Evolutionary conservation across 371 early-diverging fungal species (phyloP).

Genomic region (Sporodiniella umbellata): DNA sequence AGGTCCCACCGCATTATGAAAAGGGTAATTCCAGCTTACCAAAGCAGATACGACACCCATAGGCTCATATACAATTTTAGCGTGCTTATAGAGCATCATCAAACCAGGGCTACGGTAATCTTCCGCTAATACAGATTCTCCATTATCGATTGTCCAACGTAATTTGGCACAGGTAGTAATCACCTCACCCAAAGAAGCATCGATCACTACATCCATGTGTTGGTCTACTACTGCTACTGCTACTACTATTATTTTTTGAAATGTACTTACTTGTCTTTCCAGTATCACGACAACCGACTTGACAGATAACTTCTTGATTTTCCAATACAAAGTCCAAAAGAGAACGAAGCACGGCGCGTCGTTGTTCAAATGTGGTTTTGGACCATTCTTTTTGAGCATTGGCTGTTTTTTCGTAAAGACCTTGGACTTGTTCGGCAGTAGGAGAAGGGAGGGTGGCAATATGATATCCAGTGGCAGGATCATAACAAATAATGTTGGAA

Average conservation of each 20-base stretch:
- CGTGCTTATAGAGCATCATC: conserved; percentile 75
- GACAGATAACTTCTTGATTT: conserved; percentile 77
- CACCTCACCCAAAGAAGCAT: conserved; percentile 84
- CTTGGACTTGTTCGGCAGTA: conserved; percentile 55
- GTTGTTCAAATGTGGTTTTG: conserved; percentile 70
- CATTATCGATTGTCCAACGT: conserved; percentile 80
- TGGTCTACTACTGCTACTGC: too few species aligned
- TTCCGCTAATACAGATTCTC: conserved; percentile 66
- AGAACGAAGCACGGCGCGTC: conserved; percentile 71
- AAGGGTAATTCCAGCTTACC: conserved; percentile 86
- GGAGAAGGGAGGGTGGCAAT: conserved; percentile 65
- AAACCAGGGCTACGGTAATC: conserved; percentile 70
- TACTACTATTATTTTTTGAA: too few species aligned
- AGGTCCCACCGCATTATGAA: conserved; percentile 82
- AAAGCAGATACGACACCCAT: conserved; percentile 77
- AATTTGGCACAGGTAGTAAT: conserved; percentile 79
- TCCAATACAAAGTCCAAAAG: conserved; percentile 70
- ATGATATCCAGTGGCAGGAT: conserved; percentile 82
- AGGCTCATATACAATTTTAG: conserved; percentile 78
- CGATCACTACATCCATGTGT: too few species aligned
- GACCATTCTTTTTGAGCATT: conserved; percentile 72
- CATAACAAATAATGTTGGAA: conserved; percentile 74
- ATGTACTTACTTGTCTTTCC: conserved; percentile 70
- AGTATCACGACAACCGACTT: conserved; percentile 76
- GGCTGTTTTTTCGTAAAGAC: conserved; percentile 54